These are phyloP conservation scores for Coemansia sp. DNA, from an alignment of 192 early-diverging fungal species.

Conservation along the genomic window DNA sequence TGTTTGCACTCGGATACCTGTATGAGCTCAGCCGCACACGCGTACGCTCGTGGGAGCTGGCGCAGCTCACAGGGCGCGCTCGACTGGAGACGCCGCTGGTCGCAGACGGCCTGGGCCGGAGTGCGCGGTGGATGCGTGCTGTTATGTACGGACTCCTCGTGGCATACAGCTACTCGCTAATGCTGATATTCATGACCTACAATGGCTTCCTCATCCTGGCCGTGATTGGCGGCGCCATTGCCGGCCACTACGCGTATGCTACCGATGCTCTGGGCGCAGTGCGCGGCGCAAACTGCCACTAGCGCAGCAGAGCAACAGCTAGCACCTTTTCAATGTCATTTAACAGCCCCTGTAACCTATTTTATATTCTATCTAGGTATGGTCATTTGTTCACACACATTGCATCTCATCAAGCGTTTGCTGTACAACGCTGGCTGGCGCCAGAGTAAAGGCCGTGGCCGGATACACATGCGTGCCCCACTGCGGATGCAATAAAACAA, in stretches of 20 bases:
- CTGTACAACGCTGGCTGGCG: conserved; percentile 59
- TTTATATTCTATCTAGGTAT: neutral
- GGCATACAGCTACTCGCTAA: conserved; percentile 68
- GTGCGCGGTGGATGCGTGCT: conserved; percentile 57
- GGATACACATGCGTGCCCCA: conserved; percentile 94
- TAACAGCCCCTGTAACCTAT: neutral
- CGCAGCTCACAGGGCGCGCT: neutral
- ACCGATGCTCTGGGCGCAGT: conserved; percentile 40
- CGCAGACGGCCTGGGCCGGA: conserved; percentile 27
- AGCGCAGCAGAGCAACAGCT: neutral
- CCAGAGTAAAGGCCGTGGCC: conserved; percentile 79
- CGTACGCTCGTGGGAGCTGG: conserved; percentile 44
- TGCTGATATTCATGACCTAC: conserved; percentile 86
- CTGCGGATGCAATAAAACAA: conserved; percentile 78
- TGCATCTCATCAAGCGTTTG: conserved; percentile 29
- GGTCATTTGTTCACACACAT: neutral
- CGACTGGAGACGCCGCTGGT: conserved; percentile 23
- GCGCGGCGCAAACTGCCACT: conserved; percentile 55
- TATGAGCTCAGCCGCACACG: conserved; percentile 40
- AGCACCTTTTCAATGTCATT: neutral
- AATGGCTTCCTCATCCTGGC: conserved; percentile 73
- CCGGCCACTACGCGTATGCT: conserved; percentile 62
- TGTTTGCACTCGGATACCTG: conserved; percentile 51
- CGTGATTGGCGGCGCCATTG: conserved; percentile 65
- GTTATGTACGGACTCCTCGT: conserved; percentile 67